Conservation (phyloP, 805 yeast species). For the Metschnikowia kunwiensis region DNA sequence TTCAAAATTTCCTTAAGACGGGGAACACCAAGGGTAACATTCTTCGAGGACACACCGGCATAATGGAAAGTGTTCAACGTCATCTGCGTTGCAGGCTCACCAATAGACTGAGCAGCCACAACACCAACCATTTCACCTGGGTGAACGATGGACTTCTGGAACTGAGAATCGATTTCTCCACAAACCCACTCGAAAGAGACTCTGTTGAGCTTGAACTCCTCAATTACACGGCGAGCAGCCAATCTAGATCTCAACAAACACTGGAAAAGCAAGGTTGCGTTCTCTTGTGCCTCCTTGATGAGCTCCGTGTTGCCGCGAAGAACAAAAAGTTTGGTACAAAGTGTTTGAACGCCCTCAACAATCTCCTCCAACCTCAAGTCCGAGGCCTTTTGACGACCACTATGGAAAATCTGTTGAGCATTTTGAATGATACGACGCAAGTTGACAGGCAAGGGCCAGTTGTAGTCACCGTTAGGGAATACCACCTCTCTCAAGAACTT, state of each 20-base stretch:
- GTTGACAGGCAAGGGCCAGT: conserved; percentile 98
- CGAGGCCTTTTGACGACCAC: conserved; percentile 85
- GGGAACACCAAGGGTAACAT: conserved; percentile 97
- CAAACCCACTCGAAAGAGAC: conserved; percentile 94
- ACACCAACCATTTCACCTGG: conserved; percentile 99
- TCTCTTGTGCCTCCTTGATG: conserved; percentile 80
- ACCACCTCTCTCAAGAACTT: conserved; percentile 70
- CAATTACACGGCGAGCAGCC: conserved; percentile 85
- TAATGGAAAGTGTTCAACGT: conserved; percentile 90
- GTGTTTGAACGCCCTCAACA: conserved; percentile 63
- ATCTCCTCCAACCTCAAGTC: conserved; percentile 85
- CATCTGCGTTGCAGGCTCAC: conserved; percentile 99
- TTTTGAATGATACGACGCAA: conserved; percentile 94
- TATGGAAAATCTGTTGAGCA: conserved; percentile 94
- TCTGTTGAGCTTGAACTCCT: conserved; percentile 80
- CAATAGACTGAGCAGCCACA: conserved; percentile 95
- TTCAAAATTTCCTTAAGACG: conserved; percentile 98
- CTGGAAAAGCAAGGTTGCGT: conserved; percentile 87
- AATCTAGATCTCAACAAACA: conserved; percentile 90
- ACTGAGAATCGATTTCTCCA: conserved; percentile 92
- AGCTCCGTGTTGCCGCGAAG: conserved; percentile 78
- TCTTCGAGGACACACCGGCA: conserved; percentile 99
- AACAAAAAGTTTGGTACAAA: conserved; percentile 67
- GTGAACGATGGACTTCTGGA: conserved; percentile 85
- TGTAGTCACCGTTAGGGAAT: conserved; percentile 89